Evolutionary conservation across 140 eudicot species (phyloP), one percentile per base, ranked within the genome.

Genomic region (Cichorium intybus): DNA sequence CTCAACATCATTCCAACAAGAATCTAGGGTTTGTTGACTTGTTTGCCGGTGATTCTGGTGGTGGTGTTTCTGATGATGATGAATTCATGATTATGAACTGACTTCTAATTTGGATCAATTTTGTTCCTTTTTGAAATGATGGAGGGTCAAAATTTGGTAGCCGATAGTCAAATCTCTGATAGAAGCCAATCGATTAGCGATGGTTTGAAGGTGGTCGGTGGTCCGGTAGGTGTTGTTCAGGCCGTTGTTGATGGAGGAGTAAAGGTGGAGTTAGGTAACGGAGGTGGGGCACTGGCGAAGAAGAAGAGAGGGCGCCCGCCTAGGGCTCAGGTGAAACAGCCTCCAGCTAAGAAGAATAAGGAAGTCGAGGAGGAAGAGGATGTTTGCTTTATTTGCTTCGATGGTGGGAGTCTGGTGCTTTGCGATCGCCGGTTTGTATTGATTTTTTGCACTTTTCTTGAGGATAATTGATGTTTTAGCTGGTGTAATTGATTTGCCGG

Each of bases 331-430:
- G 48, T 66, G 31, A 71, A 72, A 60, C 41, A 66, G 24, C 75
- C 82, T 59, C 65, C 75, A 7, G 70, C 48, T 31, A 78, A 77
- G 82, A 79, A 76, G 77, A 45, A 56, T 27, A 77, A 69, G 54
- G 85, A 82, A 47, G 83, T 67, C 34, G 82, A 80, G 18, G 85
- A 83, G 26, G 87, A 81, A 24, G 95, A 85, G 24, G 88, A 92
- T 66, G 99, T 93, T 14, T 93, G 99, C 71, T 93, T 93, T 66
- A 93, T 93, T 14, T 93, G 99, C 80, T 93, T 93, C 68, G 99
- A 93, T 69, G 99, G 97, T 9, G 99, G 99, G 51, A 79, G 77
- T 41, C 93, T 93, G 18, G 97, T 93, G 66, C 89, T 93, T 3
- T 93, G 97, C 53, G 97, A 93, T 81, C 95, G 85, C 61, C 84